These are phyloP conservation scores for Wickerhamomyces chaumierensis DNA, from an alignment of 805 yeast genomes.

Conservation along the genomic window DNA sequence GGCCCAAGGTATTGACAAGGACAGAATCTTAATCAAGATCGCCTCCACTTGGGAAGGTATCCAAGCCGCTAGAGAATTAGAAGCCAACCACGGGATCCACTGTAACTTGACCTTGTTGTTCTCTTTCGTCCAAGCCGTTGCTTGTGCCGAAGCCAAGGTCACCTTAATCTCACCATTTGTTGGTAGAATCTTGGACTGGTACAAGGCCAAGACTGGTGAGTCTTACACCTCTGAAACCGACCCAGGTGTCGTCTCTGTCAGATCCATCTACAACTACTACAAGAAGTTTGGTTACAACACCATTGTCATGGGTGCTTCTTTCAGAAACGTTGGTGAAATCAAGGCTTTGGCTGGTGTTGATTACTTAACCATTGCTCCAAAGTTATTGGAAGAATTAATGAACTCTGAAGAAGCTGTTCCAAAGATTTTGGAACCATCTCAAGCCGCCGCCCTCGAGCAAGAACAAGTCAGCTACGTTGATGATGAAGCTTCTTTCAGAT, in stretches of 20 bases:
- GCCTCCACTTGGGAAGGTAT: constrained; percentile 99
- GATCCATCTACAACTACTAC: constrained; percentile 89
- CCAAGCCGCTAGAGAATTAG: constrained; percentile 95
- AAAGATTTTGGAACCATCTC: constrained; percentile 59
- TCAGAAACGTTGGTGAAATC: constrained; percentile 95
- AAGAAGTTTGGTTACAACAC: constrained; percentile 94
- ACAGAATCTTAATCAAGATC: constrained; percentile 86
- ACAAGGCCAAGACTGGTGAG: constrained; percentile 89
- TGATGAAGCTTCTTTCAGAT: constrained; percentile 87
- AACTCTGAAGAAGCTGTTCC: constrained; percentile 76
- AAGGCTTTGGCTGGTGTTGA: constrained; percentile 96
- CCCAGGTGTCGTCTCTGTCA: constrained; percentile 94
- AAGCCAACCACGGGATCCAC: constrained; percentile 83
- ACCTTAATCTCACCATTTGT: constrained; percentile 98
- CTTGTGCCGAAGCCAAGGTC: constrained; percentile 95
- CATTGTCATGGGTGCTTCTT: constrained; percentile 99
- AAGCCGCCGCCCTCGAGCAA: constrained; percentile 44
- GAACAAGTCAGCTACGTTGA: constrained; percentile 72
- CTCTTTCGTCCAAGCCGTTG: constrained; percentile 96
- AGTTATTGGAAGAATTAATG: constrained; percentile 76
- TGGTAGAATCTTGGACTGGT: constrained; percentile 98
- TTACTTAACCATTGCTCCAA: constrained; percentile 90
- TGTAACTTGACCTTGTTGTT: constrained; percentile 90
- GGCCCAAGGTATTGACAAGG: constrained; percentile 75
- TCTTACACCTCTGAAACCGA: constrained; percentile 69